These are phyloP conservation scores for Kokia cookei DNA, from an alignment of 441 rosid species.

Conservation along the genomic window DNA sequence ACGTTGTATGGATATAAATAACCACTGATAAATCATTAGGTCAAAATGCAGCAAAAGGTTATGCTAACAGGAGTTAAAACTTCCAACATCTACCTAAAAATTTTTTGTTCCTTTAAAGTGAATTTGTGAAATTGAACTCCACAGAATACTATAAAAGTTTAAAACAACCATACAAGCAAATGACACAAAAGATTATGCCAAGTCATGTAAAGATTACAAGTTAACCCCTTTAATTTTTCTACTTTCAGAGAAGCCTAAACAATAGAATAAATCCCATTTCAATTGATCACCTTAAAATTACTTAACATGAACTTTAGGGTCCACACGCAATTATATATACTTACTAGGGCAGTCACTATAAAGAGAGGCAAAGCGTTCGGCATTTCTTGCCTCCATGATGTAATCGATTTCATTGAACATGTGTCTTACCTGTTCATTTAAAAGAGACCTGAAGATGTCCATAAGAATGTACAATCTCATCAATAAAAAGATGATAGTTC, in stretches of 20 bases:
- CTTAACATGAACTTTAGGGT: background rate
- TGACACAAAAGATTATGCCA: background rate
- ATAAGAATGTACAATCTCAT: slow-evolving; percentile 30
- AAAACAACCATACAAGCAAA: background rate
- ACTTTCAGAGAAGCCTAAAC: background rate
- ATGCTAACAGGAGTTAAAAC: background rate
- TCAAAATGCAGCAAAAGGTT: background rate
- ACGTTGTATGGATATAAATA: background rate
- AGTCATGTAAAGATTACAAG: background rate
- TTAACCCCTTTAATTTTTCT: background rate
- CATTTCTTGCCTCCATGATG: slow-evolving; percentile 83
- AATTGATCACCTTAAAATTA: background rate
- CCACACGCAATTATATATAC: slow-evolving; percentile 15
- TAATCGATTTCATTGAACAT: slow-evolving; percentile 99
- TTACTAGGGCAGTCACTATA: slow-evolving; percentile 55
- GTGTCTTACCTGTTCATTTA: slow-evolving; percentile 87
- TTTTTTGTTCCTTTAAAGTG: background rate
- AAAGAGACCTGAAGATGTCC: slow-evolving; percentile 43
- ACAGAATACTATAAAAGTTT: background rate
- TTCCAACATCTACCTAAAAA: background rate
- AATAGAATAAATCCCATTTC: background rate
- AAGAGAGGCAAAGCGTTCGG: slow-evolving; percentile 87
- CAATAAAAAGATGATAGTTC: slow-evolving; percentile 10
- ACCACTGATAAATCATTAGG: background rate
- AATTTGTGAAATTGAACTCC: background rate